Evolutionary conservation across 2,329 filamentous ascomycete genomes (phyloP), one percentile per base, ranked within the genome.

Genomic region (Tolypocladium nubicola): DNA sequence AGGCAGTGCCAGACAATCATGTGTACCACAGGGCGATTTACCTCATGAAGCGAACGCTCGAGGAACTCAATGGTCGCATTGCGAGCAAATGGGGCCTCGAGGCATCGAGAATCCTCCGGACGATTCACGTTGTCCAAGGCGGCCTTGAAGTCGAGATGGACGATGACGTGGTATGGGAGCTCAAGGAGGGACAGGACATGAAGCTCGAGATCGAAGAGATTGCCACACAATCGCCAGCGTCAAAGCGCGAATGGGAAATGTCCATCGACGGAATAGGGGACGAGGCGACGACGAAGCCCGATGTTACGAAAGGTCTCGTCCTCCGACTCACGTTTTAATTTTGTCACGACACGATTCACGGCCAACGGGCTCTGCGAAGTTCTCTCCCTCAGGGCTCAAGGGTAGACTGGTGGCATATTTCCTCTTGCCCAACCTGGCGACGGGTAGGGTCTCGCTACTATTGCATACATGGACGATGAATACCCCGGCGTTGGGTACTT

Each of bases 141-240:
- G 90, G 90, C 0, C 74, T 97, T 1, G 85, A 91, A 65, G 85
- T 97, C 57, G 84, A 95, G 67, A 81, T 97, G 64, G 94, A 97
- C 66, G 91, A 97, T 66, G 91, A 97, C 61, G 86, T 95, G 53
- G 83, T 97, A 38, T 82, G 82, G 50, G 88, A 93, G 70, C 77
- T 97, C 55, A 82, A 85, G 1, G 94, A 99, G 73, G 92, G 91
- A 38, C 90, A 97, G 71, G 93, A 96, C 67, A 94, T 97, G 87
- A 82, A 86, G 58, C 79, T 89, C 58, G 86, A 94, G 63, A 77
- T 89, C 47, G 68, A 70, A 21, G 77, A 82, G 63, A 65, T 76
- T n/a, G 64, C 69, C 5, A 72, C 75, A 37, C 64, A 65, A 37
- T 53, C 64, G 30, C 41, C 57, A 11, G 50, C 49, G 33, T 64